Conservation (phyloP, 2,329 filamentous ascomycete genomes). For the Cytospora piceae region DNA sequence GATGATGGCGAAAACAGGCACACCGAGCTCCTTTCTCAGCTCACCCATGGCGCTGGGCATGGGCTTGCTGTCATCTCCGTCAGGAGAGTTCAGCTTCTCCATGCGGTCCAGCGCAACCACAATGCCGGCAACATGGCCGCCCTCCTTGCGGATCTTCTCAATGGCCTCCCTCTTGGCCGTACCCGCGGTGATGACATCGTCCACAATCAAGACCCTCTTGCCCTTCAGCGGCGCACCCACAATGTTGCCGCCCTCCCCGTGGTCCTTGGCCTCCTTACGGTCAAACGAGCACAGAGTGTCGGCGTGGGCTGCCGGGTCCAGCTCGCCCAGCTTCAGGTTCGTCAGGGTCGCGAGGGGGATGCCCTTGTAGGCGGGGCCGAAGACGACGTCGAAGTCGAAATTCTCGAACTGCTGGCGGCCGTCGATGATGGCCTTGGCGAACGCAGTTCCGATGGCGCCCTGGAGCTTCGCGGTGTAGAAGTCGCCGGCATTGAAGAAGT, state of each 20-base stretch:
- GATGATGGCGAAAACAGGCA: constrained; percentile 83
- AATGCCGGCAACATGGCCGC: constrained; percentile 83
- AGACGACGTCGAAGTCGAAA: constrained; percentile 79
- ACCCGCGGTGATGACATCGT: constrained; percentile 95
- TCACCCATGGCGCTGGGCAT: constrained; percentile 83
- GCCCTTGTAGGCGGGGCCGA: constrained; percentile 95
- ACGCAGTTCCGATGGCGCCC: constrained; percentile 77
- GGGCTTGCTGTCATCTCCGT: constrained; percentile 68
- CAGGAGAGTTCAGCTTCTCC: constrained; percentile 74
- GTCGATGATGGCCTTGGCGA: constrained; percentile 68
- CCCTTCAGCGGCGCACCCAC: constrained; percentile 85
- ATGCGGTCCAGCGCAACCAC: constrained; percentile 86
- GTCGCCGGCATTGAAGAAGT: constrained; percentile 96
- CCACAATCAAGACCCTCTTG: constrained; percentile 85
- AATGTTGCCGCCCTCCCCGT: constrained; percentile 92
- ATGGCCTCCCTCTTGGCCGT: constrained; percentile 94
- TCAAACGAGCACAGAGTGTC: constrained; percentile 86
- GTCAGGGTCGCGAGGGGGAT: constrained; percentile 86
- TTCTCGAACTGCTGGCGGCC: constrained; percentile 43
- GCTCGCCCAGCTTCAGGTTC: constrained; percentile 72
- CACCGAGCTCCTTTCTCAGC: constrained; percentile 78
- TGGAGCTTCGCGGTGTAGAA: constrained; percentile 84
- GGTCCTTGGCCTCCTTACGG: constrained; percentile 93
- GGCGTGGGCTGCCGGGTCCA: constrained; percentile 69
- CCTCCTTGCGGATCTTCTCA: constrained; percentile 82